Base-by-base conservation (phyloP, 768 basidiomycete species). In the Rubroboletus pulcherrimus region DNA sequence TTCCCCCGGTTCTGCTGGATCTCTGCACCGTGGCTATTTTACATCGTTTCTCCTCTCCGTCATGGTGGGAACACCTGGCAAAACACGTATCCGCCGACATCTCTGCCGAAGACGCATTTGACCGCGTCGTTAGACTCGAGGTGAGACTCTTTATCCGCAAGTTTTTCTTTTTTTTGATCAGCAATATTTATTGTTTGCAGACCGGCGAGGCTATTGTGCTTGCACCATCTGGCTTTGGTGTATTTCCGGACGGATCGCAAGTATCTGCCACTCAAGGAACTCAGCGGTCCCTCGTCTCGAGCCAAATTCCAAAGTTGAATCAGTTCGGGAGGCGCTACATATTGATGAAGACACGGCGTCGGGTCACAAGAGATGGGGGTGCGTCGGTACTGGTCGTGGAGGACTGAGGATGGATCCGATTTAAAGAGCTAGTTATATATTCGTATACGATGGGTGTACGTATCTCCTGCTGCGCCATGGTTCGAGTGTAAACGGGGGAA, bases 1-100 rank as follows among this genome's bases (percentile, higher is more conserved):
- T 89, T 1, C 87, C 87, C 4, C 77, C 85, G 0, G 81, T 84
- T 0, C 69, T 90, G 3, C 72, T 90, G 1, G 87, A 87, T 55
- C 74, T 89, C 1, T 88, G 86, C 51, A 81, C 81, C 1, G 72
- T 88, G 0, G 69, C 81, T 0, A 79, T 90, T n/a, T 59, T 89
- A 2, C 88, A 89, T 58, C 76, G 88, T 1, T 90, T 90, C 66
- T 87, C 87, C 0, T 89, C 89, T 0, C 85, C 85, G 0, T 76
- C 84, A 2, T 89, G 88, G 88, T 87, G 86, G 83, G 77, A 83
- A 0, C 86, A 89, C 59, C 64, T 90, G 1, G 74, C 78, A 1
- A 80, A 83, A 19, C 87, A 89, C 61, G 84, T 89, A 5, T 82
- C 85, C 0, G 83, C 84, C 0, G 80, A 87, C 57, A 77, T 87